Conservation (phyloP, 257 asterid species). For the Thymus mandschuricus region DNA sequence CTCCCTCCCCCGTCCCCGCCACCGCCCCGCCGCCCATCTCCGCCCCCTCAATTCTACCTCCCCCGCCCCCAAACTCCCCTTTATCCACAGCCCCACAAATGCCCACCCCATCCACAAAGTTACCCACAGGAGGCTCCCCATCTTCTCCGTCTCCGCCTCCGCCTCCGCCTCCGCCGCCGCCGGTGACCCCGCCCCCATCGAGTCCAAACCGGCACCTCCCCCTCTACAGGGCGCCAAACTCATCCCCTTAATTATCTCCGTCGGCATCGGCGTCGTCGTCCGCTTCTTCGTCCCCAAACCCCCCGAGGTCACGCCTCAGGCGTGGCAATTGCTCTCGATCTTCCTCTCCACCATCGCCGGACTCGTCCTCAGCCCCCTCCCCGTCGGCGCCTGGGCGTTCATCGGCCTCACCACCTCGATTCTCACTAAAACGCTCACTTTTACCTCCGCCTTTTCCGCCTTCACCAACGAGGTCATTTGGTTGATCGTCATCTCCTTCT, state of each 20-base stretch:
- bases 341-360: constrained; percentile 91
- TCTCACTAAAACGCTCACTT: constrained; percentile 66
- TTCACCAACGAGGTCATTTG: constrained; percentile 94
- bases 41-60: constrained; percentile 45
- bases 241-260: constrained; percentile 61
- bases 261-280: constrained; percentile 66
- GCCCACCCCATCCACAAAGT: constrained; percentile 28
- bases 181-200: constrained; percentile 34
- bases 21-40: constrained; percentile 37
- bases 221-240: constrained; percentile 67
- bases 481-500: constrained; percentile 88
- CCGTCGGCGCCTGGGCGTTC: constrained; percentile 98
- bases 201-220: constrained; percentile 31
- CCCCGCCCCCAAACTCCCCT: constrained; percentile 29
- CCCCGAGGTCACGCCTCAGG: constrained; percentile 72
- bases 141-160: constrained; percentile 26
- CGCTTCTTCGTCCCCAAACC: constrained; percentile 80
- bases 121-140: constrained; percentile 13
- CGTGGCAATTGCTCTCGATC: constrained; percentile 86
- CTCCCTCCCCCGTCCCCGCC: constrained; percentile 42
- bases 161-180: constrained; percentile 34
- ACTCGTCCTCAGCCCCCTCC: constrained; percentile 81
- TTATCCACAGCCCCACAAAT: constrained; percentile 4
- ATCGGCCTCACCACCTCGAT: constrained; percentile 75
- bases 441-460: constrained; percentile 75